Conservation (phyloP, 2,329 filamentous ascomycete species). For the Bipolaris victoriae region DNA sequence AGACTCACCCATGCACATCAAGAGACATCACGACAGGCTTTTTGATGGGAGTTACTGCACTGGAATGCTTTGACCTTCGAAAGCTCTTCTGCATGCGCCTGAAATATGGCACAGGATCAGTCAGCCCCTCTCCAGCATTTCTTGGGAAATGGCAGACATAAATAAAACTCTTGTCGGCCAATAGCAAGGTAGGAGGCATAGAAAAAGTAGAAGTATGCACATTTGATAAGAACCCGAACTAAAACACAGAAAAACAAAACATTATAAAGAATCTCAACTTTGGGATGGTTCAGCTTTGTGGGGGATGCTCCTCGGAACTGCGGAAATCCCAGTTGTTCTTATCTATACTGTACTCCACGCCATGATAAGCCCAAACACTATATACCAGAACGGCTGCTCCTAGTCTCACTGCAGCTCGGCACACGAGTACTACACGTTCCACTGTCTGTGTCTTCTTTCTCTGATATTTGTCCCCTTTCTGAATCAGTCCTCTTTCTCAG, state of each 20-base stretch:
- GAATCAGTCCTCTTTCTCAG: conserved; percentile 30
- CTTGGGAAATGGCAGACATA: neutral
- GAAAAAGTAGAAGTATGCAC: neutral
- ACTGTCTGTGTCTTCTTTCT: conserved; percentile 21
- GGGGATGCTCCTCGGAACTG: conserved; percentile 14
- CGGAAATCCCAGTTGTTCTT: conserved; percentile 12
- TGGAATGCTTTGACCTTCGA: neutral
- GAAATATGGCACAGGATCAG: no score
- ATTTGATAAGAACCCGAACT: no score
- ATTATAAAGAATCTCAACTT: neutral
- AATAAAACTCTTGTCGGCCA: neutral
- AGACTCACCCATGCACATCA: neutral
- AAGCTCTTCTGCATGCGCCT: neutral
- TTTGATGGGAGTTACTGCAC: neutral
- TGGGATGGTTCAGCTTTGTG: neutral
- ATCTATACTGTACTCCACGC: conserved; percentile 13
- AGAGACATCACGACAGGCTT: neutral
- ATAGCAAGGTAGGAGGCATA: neutral
- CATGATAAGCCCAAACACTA: conserved; percentile 12
- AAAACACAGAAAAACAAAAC: neutral
- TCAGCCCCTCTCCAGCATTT: neutral
- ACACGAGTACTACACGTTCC: conserved; percentile 30
- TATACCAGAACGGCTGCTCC: conserved; percentile 16
- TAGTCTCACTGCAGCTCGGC: conserved; percentile 19
- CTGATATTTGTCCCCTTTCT: conserved; percentile 4